Evolutionary conservation across 768 basidiomycete species (phyloP).

Genomic region (Russula sp.): DNA sequence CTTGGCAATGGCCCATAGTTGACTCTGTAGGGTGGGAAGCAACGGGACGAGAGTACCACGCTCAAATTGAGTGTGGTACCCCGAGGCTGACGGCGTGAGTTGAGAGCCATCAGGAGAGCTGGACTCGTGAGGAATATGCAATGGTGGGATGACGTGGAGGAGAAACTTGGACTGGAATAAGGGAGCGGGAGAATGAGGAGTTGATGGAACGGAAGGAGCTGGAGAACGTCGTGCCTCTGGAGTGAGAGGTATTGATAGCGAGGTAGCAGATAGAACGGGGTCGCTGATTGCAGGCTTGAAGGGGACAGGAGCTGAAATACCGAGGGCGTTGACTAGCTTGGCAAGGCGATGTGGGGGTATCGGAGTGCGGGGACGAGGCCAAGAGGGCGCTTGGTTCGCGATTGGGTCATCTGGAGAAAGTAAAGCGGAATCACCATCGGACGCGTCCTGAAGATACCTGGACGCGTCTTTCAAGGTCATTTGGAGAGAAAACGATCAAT

Average conservation of each 20-base stretch:
- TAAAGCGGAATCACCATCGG: neutral
- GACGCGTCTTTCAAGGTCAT: constrained; percentile 3
- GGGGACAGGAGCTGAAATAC: constrained; percentile 69
- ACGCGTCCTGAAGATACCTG: neutral
- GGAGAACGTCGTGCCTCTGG: constrained; percentile 27
- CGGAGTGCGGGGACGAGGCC: constrained; percentile 64
- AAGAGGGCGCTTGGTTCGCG: constrained; percentile 28
- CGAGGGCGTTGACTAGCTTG: constrained; percentile 79
- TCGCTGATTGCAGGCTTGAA: constrained; percentile 22
- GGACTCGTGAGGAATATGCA: constrained; percentile 59
- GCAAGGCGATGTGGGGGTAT: constrained; percentile 71
- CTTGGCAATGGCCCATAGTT: constrained; percentile 80
- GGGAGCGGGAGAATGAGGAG: constrained; percentile 30
- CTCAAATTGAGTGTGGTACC: constrained; percentile 72
- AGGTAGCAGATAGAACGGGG: constrained; percentile 13
- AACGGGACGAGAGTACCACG: constrained; percentile 85
- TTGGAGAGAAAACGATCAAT: neutral
- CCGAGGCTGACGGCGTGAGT: constrained; percentile 50
- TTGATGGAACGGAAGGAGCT: constrained; percentile 32
- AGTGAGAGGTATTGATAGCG: constrained; percentile 16
- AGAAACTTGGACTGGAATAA: constrained; percentile 58
- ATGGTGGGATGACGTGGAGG: constrained; percentile 78
- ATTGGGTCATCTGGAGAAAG: constrained; percentile 16
- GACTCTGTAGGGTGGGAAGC: constrained; percentile 73
- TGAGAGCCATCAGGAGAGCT: constrained; percentile 37